phyloP scores from a whole-genome alignment of 352 stramenopile species.

The Phytophthora multivora region DNA sequence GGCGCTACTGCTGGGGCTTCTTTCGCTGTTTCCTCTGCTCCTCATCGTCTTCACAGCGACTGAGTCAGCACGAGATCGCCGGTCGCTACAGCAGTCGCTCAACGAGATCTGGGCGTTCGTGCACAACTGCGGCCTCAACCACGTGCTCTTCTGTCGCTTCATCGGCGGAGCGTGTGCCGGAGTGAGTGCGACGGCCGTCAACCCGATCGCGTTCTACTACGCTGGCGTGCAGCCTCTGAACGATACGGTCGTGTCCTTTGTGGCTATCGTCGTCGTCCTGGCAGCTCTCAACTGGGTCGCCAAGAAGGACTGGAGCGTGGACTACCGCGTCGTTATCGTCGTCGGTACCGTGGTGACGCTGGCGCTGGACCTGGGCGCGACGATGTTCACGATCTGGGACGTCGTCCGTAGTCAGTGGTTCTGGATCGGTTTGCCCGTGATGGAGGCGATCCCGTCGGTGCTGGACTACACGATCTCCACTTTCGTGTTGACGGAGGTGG shows the following conservation, averaged over 20 bases:
- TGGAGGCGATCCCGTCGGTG: constrained; percentile 56
- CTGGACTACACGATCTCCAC: constrained; percentile 64
- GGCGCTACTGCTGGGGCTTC: constrained; percentile 46
- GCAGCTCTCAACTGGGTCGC: constrained; percentile 31
- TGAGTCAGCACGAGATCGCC: constrained; percentile 12
- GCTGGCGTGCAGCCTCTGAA: constrained; percentile 58
- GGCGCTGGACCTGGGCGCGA: constrained; percentile 44
- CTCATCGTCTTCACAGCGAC: constrained; percentile 38
- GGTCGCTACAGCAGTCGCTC: constrained; percentile 30
- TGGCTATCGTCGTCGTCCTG: constrained; percentile 39
- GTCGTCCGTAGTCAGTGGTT: constrained; percentile 71
- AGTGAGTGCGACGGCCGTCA: constrained; percentile 45
- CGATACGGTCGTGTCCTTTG: constrained; percentile 58
- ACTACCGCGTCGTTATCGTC: constrained; percentile 50
- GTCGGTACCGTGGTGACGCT: constrained; percentile 36
- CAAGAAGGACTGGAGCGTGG: constrained; percentile 48
- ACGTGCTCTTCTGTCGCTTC: constrained; percentile 52
- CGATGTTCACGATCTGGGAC: constrained; percentile 63
- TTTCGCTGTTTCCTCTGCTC: constrained; percentile 35
- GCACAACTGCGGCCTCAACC: constrained; percentile 41
- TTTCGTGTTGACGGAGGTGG: constrained; percentile 54
- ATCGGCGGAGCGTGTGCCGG: constrained; percentile 41
- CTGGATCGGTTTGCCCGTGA: constrained; percentile 63
- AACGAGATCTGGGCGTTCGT: constrained; percentile 42
- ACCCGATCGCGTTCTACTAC: constrained; percentile 56